phyloP scores from a whole-genome alignment of 2,329 filamentous ascomycete species.

The Ampelomyces quisqualis region DNA sequence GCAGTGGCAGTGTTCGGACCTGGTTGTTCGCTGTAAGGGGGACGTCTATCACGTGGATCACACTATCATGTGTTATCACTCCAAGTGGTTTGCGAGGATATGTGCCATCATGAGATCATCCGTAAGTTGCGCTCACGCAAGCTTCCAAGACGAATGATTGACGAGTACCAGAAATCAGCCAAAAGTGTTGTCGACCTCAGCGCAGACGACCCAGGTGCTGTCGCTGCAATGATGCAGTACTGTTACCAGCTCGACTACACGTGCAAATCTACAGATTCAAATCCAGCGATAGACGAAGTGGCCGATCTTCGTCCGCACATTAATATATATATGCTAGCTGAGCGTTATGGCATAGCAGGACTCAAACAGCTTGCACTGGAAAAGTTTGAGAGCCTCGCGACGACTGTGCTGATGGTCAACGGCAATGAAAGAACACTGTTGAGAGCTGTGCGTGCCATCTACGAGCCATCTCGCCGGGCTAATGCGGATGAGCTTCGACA shows the following conservation, averaged over 20 bases:
- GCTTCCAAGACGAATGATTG: constrained; percentile 1
- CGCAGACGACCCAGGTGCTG: constrained; percentile 32
- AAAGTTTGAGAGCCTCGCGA: constrained; percentile 30
- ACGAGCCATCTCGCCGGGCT: constrained; percentile 22
- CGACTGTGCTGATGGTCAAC: constrained; percentile 21
- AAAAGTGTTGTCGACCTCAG: constrained; percentile 33
- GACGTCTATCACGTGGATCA: constrained; percentile 37
- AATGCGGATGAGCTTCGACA: constrained; percentile 25
- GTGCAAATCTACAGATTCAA: constrained; percentile 23
- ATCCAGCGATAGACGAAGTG: constrained; percentile 21
- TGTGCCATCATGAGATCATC: constrained; percentile 29
- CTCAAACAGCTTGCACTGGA: constrained; percentile 26
- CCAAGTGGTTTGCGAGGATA: constrained; percentile 33
- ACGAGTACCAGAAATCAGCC: constrained; percentile 21
- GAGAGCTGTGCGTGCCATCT: constrained; percentile 29
- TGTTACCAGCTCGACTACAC: constrained; percentile 36
- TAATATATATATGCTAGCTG: constrained; percentile 33
- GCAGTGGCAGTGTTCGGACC: constrained; percentile 27
- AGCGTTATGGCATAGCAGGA: constrained; percentile 30
- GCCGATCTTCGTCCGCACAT: constrained; percentile 29
- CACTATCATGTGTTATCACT: constrained; percentile 34
- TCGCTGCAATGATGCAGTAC: constrained; percentile 39
- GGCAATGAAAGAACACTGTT: constrained; percentile 29
- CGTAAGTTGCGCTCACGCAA: constrained; percentile 8
- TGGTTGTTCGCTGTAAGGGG: constrained; percentile 29